Evolutionary conservation across 257 asterid species (phyloP), one percentile per base, ranked within the genome.

Genomic region (Galeopsis tetrahit): DNA sequence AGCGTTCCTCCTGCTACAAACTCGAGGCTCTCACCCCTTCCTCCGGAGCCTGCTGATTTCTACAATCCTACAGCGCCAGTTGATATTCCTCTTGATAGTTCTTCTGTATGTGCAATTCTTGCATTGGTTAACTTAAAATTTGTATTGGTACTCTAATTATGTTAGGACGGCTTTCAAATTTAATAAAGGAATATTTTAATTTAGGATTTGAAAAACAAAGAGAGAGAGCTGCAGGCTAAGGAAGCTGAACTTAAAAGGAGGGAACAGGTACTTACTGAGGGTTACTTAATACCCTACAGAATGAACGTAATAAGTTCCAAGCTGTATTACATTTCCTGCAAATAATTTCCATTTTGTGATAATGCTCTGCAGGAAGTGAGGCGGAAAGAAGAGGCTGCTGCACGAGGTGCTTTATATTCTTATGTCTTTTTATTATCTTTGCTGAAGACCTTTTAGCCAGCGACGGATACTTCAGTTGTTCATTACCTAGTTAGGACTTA

Each of bases 21-120:
- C 88, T 88, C 98, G 38, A 89, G 96, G 80, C 95, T 94, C 72
- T 84, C 97, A 49, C 99, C 97, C 57, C 97, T 94, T 77, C 96
- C 96, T 46, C 97, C 93, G 21, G 99, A 94, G 74, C 99, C 97
- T 75, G 97, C 97, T 38, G 97, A 82, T 78, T 91, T 89, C 81
- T 91, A 91, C 86, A 89, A 88, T 62, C 93, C 95, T 67, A 80
- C 91, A 48, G 97, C 96, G 0, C 64, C 97, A 55, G 80, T 91
- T 33, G 97, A 94, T 79, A 89, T 91, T 75, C 97, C 99, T 67
- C 96, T 91, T 15, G 96, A 94, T 76, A 84, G 82, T 75, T 77
- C 88, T 76, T 17, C 87, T 77, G 99, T 94, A 82, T 64, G 79
- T 80, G 71, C 64, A 43, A 64, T 72, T 60, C 32, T 69, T 68